Conservation (phyloP, 805 yeast species). For the Starmerella bombicola region DNA sequence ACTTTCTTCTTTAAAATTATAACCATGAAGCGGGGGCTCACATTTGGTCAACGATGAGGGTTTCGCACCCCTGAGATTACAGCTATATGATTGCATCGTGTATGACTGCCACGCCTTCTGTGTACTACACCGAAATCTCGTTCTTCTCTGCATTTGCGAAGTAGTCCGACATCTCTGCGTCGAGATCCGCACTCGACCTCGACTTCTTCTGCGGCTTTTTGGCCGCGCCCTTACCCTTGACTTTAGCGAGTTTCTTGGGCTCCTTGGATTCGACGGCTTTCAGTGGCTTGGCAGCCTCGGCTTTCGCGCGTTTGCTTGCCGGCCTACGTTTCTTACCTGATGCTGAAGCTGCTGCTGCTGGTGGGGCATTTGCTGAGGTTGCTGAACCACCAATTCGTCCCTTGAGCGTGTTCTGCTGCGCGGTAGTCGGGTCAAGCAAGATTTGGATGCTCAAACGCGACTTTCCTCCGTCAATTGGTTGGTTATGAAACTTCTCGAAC, state of each 20-base stretch:
- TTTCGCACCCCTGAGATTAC: too few species aligned
- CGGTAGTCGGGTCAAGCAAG: conserved; percentile 56
- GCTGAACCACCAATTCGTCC: conserved; percentile 19
- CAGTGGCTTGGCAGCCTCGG: conserved; percentile 11
- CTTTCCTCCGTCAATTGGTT: conserved; percentile 84
- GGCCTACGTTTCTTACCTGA: conserved; percentile 12
- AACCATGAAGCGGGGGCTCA: too few species aligned
- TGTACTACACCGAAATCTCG: conserved; percentile 21
- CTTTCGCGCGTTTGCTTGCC: conserved; percentile 5
- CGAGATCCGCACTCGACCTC: conserved; percentile 85
- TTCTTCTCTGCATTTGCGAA: conserved; percentile 33
- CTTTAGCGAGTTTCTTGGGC: conserved; percentile 21
- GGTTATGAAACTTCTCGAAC: conserved; percentile 74
- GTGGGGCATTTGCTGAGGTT: too few species aligned
- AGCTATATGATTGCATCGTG: too few species aligned
- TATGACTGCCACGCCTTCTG: too few species aligned
- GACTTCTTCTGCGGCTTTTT: conserved; percentile 32
- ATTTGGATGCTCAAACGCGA: conserved; percentile 65
- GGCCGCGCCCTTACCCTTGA: conserved; percentile 17
- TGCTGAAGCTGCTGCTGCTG: background rate
- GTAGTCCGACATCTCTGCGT: conserved; percentile 96
- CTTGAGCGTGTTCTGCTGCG: conserved; percentile 10
- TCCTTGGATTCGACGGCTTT: conserved; percentile 9
- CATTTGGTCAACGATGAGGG: too few species aligned
- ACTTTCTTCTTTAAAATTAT: too few species aligned